Conservation (phyloP, 129 eudicot genomes). For the Flaveria robusta region DNA sequence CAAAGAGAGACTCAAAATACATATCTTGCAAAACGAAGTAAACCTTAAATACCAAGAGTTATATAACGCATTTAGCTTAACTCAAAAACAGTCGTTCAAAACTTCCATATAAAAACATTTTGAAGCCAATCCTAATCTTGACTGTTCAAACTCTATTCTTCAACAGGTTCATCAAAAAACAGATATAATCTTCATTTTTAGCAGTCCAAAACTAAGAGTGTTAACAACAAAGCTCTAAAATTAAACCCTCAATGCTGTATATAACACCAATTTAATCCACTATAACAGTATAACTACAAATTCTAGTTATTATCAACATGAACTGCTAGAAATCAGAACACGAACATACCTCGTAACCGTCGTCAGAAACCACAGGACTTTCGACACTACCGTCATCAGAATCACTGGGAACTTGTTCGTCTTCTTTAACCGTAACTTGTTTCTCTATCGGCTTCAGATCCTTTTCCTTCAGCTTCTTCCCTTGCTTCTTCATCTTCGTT, state of each 20-base stretch:
- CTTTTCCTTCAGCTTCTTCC: constrained; percentile 28
- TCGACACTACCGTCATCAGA: constrained; percentile 33
- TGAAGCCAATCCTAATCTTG: not conserved
- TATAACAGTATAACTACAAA: too few relatives aligned
- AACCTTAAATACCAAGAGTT: constrained; percentile 2
- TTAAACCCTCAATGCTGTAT: not conserved
- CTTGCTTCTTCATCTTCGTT: constrained; percentile 27
- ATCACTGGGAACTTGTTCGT: constrained; percentile 22
- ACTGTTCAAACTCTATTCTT: too few relatives aligned
- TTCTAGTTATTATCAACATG: not conserved
- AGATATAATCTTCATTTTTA: too few relatives aligned
- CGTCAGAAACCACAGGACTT: constrained; percentile 50
- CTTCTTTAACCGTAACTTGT: too few relatives aligned
- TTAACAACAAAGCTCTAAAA: not conserved
- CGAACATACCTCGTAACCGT: constrained; percentile 34
- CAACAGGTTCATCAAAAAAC: not conserved
- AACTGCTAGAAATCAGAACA: not conserved
- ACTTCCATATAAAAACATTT: not conserved
- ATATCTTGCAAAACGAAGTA: constrained; percentile 13
- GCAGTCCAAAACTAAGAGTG: not conserved
- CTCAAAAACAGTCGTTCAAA: not conserved
- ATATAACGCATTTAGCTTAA: not conserved
- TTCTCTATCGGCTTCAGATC: constrained; percentile 28
- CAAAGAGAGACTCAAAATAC: not conserved
- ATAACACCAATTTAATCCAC: not conserved